Evolutionary conservation across 371 early-diverging fungal genomes (phyloP).

Genomic region (Mucor plumbeus): DNA sequence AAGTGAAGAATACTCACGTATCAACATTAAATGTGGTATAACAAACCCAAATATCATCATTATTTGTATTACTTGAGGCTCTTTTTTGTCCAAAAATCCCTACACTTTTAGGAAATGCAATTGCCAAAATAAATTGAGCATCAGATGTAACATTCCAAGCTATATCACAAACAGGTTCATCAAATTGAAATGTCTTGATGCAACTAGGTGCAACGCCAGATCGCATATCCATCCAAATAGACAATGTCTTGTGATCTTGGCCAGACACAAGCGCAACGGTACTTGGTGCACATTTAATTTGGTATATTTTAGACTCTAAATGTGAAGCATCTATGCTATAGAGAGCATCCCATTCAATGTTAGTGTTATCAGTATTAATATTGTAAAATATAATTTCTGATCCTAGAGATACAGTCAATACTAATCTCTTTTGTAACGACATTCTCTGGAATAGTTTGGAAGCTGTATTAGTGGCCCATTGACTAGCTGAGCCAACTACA

Average conservation of each 20-base stretch:
- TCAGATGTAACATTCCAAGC: slow-evolving; percentile 79
- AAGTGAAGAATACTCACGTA: slow-evolving; percentile 33
- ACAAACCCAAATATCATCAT: slow-evolving; percentile 44
- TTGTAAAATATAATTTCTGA: slow-evolving; percentile 21
- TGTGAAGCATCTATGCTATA: slow-evolving; percentile 29
- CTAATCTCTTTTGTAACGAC: slow-evolving; percentile 5
- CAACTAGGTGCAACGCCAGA: slow-evolving; percentile 30
- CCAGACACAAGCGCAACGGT: slow-evolving; percentile 28
- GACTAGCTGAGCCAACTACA: slow-evolving; percentile 17
- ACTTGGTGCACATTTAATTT: slow-evolving; percentile 21
- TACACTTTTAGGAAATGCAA: slow-evolving; percentile 54
- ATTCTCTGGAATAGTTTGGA: slow-evolving; percentile 30
- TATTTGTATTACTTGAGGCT: slow-evolving; percentile 29
- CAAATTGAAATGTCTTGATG: slow-evolving; percentile 29
- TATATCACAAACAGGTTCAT: slow-evolving; percentile 49
- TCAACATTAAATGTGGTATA: slow-evolving; percentile 51
- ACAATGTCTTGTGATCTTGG: slow-evolving; percentile 22
- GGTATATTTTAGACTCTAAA: not conserved
- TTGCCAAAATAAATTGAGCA: slow-evolving; percentile 73
- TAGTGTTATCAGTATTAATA: not conserved
- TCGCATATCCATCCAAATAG: slow-evolving; percentile 48
- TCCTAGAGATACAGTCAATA: slow-evolving; percentile 19
- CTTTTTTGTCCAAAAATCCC: slow-evolving; percentile 59
- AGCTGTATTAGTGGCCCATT: slow-evolving; percentile 31
- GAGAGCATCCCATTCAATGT: slow-evolving; percentile 31